A percentile compares a stretch with the other conserved stretches of the same genome.
These are phyloP conservation scores for Mycosphaerella arachidis DNA, from an alignment of 2,329 filamentous ascomycete species.

Conservation along the genomic window DNA sequence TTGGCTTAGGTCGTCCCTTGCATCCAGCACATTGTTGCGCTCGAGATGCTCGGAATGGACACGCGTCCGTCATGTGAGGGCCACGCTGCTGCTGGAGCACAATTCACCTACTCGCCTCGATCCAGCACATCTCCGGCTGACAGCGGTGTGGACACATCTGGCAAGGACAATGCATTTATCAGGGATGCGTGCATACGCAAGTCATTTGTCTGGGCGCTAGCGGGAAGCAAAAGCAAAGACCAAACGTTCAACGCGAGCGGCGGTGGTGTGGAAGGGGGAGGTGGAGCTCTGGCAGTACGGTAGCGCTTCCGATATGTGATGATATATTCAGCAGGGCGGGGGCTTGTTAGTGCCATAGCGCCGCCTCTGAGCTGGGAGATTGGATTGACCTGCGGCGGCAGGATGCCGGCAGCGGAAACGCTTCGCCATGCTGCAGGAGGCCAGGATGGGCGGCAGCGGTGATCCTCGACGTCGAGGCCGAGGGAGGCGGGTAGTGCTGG, in stretches of 20 bases:
- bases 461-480: background rate
- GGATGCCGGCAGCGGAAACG: background rate
- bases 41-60: constrained; percentile 3
- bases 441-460: background rate
- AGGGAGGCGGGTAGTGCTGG: background rate
- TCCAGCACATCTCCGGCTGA: constrained; percentile 2
- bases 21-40: constrained; percentile 2
- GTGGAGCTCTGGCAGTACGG: background rate
- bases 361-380: background rate
- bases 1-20: constrained; percentile 4
- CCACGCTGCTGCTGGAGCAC: background rate
- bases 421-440: background rate
- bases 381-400: background rate
- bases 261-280: background rate
- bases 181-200: constrained; percentile 26
- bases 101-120: background rate
- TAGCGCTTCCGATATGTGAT: constrained; percentile 4
- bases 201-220: constrained; percentile 6
- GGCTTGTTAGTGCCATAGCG: background rate
- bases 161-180: constrained; percentile 22
- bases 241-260: background rate
- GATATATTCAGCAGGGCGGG: background rate
- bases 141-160: constrained; percentile 10
- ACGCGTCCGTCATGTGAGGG: background rate
- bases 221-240: constrained; percentile 5